Evolutionary conservation across 176 grass and related monocot species (phyloP).

Genomic region (Cenchrus americanus): DNA sequence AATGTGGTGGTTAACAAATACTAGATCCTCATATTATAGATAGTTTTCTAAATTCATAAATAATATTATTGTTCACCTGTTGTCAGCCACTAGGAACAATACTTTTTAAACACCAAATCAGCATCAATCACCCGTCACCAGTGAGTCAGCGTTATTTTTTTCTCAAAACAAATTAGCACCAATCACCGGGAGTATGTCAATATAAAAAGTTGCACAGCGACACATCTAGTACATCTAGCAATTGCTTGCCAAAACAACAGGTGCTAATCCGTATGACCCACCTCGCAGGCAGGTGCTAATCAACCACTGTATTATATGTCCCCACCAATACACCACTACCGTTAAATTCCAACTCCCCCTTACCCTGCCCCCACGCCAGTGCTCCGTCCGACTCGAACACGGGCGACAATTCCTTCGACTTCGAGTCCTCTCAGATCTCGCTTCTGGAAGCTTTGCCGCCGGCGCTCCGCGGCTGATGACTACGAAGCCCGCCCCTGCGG

Average conservation of each 20-base stretch:
- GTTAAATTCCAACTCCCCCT: constrained; percentile 37
- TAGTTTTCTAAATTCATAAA: too few species aligned
- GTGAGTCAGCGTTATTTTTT: too few species aligned
- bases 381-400: constrained; percentile 1
- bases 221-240: constrained; percentile 6
- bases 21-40: too few species aligned
- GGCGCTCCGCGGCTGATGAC: constrained; percentile 18
- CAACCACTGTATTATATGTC: not conserved
- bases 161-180: too few species aligned
- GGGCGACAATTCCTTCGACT: constrained; percentile 23
- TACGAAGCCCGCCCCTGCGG: not conserved
- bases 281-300: constrained; percentile 11
- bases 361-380: not conserved
- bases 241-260: constrained; percentile 22
- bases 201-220: not conserved
- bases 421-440: constrained; percentile 42
- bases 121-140: too few species aligned
- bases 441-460: constrained; percentile 42
- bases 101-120: too few species aligned
- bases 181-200: not conserved
- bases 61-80: too few species aligned
- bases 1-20: too few species aligned
- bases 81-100: too few species aligned
- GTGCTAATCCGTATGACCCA: constrained; percentile 30
- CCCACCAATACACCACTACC: not conserved